Evolutionary conservation across 805 yeast genomes (phyloP).

Genomic region (Suhomyces canberraensis): DNA sequence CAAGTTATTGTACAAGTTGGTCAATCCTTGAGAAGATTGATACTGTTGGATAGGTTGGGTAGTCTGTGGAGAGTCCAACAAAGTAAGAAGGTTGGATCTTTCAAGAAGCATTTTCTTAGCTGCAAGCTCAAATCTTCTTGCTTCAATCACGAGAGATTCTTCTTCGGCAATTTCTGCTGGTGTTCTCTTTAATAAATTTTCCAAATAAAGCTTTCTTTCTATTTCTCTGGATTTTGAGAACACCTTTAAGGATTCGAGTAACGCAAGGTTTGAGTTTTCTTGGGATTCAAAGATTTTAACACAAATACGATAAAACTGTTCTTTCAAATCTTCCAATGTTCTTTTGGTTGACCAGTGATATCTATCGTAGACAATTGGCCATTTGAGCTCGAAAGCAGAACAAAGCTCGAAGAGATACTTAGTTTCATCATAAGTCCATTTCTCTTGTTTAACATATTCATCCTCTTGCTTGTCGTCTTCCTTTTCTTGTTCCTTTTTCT

Average conservation of each 20-base stretch:
- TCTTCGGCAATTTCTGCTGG: slow-evolving; percentile 99
- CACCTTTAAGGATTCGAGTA: slow-evolving; percentile 59
- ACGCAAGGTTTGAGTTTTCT: slow-evolving; percentile 39
- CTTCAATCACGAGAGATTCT: slow-evolving; percentile 89
- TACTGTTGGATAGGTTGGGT: slow-evolving; percentile 74
- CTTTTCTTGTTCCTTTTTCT: slow-evolving; percentile 30
- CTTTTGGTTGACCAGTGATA: slow-evolving; percentile 37
- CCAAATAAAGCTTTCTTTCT: slow-evolving; percentile 77
- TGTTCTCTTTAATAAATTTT: slow-evolving; percentile 71
- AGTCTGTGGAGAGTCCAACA: slow-evolving; percentile 82
- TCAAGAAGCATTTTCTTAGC: slow-evolving; percentile 86
- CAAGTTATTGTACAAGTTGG: slow-evolving; percentile 78
- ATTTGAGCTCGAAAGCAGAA: slow-evolving; percentile 56
- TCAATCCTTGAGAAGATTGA: slow-evolving; percentile 81
- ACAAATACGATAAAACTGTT: slow-evolving; percentile 71
- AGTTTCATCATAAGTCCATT: slow-evolving; percentile 80
- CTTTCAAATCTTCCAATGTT: slow-evolving; percentile 76
- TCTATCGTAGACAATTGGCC: slow-evolving; percentile 67
- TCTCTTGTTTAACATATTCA: slow-evolving; percentile 37
- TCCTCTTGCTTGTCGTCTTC: slow-evolving; percentile 41
- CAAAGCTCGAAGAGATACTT: slow-evolving; percentile 72
- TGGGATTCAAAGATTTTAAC: slow-evolving; percentile 43
- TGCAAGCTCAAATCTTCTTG: slow-evolving; percentile 85
- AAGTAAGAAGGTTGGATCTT: slow-evolving; percentile 69
- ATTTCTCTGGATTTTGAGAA: slow-evolving; percentile 70